Evolutionary conservation across 768 basidiomycete genomes (phyloP).

Genomic region (Kwoniella sp.): DNA sequence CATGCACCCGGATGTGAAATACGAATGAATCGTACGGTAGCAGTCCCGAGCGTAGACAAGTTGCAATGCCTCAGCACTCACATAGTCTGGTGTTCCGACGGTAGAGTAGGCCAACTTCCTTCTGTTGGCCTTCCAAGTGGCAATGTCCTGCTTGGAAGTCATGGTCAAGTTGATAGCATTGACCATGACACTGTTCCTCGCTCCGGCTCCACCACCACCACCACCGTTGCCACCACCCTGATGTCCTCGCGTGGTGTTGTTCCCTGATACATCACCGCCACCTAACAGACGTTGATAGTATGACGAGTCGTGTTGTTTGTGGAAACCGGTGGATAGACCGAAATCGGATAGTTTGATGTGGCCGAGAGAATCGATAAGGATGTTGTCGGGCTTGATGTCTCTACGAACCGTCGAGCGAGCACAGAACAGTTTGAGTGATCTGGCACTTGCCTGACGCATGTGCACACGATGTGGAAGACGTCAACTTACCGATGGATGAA

Average conservation of each 20-base stretch:
- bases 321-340: constrained; percentile 97
- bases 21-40: neutral
- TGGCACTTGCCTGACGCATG: no score
- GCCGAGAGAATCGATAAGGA: constrained; percentile 94
- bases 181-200: constrained; percentile 93
- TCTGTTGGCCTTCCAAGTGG: constrained; percentile 98
- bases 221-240: constrained; percentile 5
- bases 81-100: constrained; percentile 90
- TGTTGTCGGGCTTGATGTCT: constrained; percentile 99
- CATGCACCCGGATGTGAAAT: no score
- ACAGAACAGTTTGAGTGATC: no score
- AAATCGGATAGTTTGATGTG: constrained; percentile 99
- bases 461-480: no score
- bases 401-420: constrained; percentile 59
- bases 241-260: constrained; percentile 58
- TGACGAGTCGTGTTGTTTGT: constrained; percentile 92
- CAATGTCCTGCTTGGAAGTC: constrained; percentile 78
- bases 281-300: constrained; percentile 92
- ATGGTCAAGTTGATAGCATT: constrained; percentile 96
- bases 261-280: constrained; percentile 57
- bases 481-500: constrained; percentile 87
- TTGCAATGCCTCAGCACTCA: no score
- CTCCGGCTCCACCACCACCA: constrained; percentile 37
- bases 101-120: constrained; percentile 97
- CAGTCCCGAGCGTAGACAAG: no score